phyloP scores from a whole-genome alignment of 805 yeast genomes.

The Vanderwaltozyma polyspora region DNA sequence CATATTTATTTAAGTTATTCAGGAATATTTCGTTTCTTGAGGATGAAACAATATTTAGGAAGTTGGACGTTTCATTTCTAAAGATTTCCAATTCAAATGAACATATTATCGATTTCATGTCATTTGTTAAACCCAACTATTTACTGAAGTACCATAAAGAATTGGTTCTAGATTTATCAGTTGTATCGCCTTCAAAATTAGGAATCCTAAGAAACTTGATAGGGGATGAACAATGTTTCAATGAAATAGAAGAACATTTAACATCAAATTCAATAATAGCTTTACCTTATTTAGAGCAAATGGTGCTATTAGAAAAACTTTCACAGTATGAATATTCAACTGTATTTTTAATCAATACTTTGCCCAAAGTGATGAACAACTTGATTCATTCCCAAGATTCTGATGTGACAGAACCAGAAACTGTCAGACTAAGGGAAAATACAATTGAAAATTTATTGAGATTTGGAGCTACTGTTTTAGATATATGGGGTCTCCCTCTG shows the following conservation, averaged over 20 bases:
- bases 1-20: conserved; percentile 17
- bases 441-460: conserved; percentile 17
- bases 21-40: conserved; percentile 16
- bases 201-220: conserved; percentile 18
- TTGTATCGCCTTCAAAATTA: conserved; percentile 14
- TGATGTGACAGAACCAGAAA: conserved; percentile 17
- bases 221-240: conserved; percentile 11
- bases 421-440: conserved; percentile 14
- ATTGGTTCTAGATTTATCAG: conserved; percentile 6
- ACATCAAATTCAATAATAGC: conserved; percentile 11
- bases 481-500: conserved; percentile 19
- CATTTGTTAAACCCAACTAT: conserved; percentile 24
- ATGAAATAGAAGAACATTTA: conserved; percentile 11
- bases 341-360: conserved; percentile 7
- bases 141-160: conserved; percentile 8
- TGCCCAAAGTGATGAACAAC: conserved; percentile 21
- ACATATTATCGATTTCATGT: conserved; percentile 15
- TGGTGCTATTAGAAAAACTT: conserved; percentile 20
- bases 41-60: conserved; percentile 8
- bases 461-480: conserved; percentile 8
- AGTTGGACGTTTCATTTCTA: conserved; percentile 14
- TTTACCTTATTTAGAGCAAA: conserved; percentile 25
- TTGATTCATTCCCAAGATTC: conserved; percentile 12
- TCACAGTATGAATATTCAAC: conserved; percentile 14
- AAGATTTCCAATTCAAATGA: conserved; percentile 8